Evolutionary conservation across 2,329 filamentous ascomycete genomes (phyloP).

Genomic region (Microcyclosporella mali): DNA sequence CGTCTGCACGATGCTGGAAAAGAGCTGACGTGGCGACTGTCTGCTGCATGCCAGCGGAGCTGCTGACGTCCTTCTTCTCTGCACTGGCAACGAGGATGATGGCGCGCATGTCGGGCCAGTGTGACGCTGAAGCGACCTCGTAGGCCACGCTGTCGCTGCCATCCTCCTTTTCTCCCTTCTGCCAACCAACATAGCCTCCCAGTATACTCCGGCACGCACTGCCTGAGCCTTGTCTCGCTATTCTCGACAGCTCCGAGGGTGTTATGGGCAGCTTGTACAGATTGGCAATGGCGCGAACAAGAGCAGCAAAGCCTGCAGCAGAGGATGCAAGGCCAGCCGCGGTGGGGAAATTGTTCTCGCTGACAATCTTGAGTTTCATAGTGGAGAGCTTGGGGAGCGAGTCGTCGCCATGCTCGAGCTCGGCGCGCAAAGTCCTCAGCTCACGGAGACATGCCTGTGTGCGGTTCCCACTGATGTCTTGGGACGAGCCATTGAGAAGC

Average conservation of each 20-base stretch:
- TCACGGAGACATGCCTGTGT: constrained; percentile 93
- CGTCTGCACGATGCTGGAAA: constrained; percentile 68
- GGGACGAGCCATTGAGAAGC: constrained; percentile 72
- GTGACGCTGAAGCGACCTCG: constrained; percentile 76
- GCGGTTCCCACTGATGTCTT: constrained; percentile 80
- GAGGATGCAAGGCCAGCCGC: constrained; percentile 73
- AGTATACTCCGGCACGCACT: constrained; percentile 91
- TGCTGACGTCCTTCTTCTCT: constrained; percentile 91
- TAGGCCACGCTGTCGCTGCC: constrained; percentile 84
- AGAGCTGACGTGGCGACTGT: constrained; percentile 88
- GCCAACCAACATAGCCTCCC: constrained; percentile 94
- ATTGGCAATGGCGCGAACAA: constrained; percentile 80
- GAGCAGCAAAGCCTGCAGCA: constrained; percentile 60
- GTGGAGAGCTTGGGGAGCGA: constrained; percentile 75
- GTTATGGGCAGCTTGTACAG: constrained; percentile 74
- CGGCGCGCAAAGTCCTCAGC: constrained; percentile 68
- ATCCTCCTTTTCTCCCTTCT: constrained; percentile 67
- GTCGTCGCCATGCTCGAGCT: constrained; percentile 65
- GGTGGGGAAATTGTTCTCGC: constrained; percentile 98
- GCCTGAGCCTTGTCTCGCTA: constrained; percentile 89
- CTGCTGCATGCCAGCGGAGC: constrained; percentile 92
- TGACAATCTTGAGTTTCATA: constrained; percentile 76
- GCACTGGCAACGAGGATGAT: constrained; percentile 86
- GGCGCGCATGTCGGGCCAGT: constrained; percentile 95
- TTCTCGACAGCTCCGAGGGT: constrained; percentile 75